Percentiles rank a stretch among this genome's conserved stretches.
phyloP scores from a whole-genome alignment of 192 early-diverging fungal genomes.

The Lunasporangiospora selenospora region DNA sequence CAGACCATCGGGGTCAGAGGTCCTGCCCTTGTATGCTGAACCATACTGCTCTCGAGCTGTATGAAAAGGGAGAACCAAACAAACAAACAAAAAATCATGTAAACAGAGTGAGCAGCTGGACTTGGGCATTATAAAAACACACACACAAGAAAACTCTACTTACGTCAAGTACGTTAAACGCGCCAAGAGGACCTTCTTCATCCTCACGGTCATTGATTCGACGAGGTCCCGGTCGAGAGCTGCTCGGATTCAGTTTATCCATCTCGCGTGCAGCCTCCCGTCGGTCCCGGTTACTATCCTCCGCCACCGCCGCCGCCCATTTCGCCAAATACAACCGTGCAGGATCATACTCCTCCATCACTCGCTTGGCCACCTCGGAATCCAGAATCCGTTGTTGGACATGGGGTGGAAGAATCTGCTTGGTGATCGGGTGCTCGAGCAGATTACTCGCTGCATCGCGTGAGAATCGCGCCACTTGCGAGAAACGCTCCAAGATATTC shows the following conservation, averaged over 20 bases:
- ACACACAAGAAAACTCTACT: neutral
- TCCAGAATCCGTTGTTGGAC: slow-evolving; percentile 61
- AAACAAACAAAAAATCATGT: too few species aligned
- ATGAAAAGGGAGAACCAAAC: too few species aligned
- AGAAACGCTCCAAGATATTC: slow-evolving; percentile 79
- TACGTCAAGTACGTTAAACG: slow-evolving; percentile 46
- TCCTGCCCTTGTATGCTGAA: slow-evolving; percentile 53
- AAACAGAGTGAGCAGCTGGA: too few species aligned
- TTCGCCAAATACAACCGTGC: slow-evolving; percentile 80
- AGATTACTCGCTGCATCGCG: slow-evolving; percentile 66
- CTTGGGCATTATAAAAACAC: too few species aligned
- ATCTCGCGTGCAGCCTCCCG: slow-evolving; percentile 17
- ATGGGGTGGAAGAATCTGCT: slow-evolving; percentile 59
- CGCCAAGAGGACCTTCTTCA: slow-evolving; percentile 27
- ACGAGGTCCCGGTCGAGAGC: slow-evolving; percentile 4
- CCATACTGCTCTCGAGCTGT: slow-evolving; percentile 35
- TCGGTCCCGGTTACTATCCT: slow-evolving; percentile 38
- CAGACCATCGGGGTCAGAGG: slow-evolving; percentile 72
- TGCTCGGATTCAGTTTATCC: slow-evolving; percentile 15
- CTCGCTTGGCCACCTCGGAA: slow-evolving; percentile 60
- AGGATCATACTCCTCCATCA: slow-evolving; percentile 82
- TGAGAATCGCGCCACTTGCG: slow-evolving; percentile 75
- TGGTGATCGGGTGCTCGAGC: slow-evolving; percentile 60
- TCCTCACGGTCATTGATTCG: slow-evolving; percentile 32
- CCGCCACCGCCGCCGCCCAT: slow-evolving; percentile 71